Conservation (phyloP, 306 rosid species). For the Castanea sativa region DNA sequence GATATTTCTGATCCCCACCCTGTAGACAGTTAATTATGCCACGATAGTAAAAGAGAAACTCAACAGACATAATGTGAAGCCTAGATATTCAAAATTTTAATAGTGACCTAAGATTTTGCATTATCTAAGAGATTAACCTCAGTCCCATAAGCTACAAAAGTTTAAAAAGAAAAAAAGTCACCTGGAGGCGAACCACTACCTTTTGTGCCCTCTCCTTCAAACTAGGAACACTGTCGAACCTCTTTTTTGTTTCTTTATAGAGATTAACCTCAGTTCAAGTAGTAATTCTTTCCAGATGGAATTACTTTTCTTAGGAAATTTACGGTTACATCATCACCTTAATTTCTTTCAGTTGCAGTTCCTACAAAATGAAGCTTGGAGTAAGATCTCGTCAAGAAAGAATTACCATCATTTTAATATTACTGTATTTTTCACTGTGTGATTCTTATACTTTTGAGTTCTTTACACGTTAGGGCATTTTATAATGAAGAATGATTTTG, state of each 20-base stretch:
- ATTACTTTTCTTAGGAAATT: too few relatives aligned
- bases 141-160: not conserved
- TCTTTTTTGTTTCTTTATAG: slow-evolving; percentile 84
- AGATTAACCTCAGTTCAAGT: not conserved
- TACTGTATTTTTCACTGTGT: too few relatives aligned
- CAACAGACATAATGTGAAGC: not conserved
- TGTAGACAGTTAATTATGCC: slow-evolving; percentile 17
- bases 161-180: slow-evolving; percentile 15
- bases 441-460: too few relatives aligned
- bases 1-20: slow-evolving; percentile 77
- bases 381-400: too few relatives aligned
- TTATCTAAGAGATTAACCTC: slow-evolving; percentile 5
- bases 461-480: too few relatives aligned
- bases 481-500: too few relatives aligned
- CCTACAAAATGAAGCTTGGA: too few relatives aligned
- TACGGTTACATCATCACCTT: too few relatives aligned
- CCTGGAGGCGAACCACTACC: slow-evolving; percentile 92
- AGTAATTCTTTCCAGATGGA: too few relatives aligned
- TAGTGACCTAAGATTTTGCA: not conserved
- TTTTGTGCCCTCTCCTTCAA: slow-evolving; percentile 85
- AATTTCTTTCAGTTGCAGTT: too few relatives aligned
- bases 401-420: too few relatives aligned
- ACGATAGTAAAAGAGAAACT: not conserved
- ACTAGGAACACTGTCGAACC: slow-evolving; percentile 73
- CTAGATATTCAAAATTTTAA: not conserved